Conservation (phyloP, 2,329 filamentous ascomycete species). For the Apiospora marii region DNA sequence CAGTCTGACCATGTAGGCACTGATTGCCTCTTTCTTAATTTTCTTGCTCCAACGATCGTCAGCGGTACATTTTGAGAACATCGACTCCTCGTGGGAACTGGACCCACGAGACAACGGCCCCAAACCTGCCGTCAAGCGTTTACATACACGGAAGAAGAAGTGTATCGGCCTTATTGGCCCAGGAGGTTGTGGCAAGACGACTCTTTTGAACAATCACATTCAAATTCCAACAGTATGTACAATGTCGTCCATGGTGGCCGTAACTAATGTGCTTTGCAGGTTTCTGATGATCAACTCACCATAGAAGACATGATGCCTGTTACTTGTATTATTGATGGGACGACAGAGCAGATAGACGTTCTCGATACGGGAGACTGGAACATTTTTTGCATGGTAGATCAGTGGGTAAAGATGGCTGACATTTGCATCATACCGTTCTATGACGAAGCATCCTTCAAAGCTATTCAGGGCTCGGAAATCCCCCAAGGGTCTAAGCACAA, state of each 20-base stretch:
- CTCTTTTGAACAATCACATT: neutral
- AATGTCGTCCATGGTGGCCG: neutral
- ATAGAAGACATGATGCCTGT: neutral
- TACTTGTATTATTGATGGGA: neutral
- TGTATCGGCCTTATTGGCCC: neutral
- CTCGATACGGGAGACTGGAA: neutral
- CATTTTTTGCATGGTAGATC: neutral
- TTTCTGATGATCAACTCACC: neutral
- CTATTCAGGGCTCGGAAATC: neutral
- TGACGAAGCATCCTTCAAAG: neutral
- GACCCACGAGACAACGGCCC: neutral
- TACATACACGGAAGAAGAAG: neutral
- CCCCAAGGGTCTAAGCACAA: neutral
- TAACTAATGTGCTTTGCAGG: neutral
- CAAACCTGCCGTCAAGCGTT: neutral
- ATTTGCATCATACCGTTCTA: slow-evolving; percentile 1
- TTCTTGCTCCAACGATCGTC: neutral
- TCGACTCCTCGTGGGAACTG: neutral
- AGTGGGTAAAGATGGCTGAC: neutral
- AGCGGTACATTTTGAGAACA: neutral
- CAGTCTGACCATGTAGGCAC: neutral
- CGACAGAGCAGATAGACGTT: neutral
- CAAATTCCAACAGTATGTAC: neutral
- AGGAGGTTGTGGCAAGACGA: neutral
- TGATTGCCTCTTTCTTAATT: neutral